phyloP scores from a whole-genome alignment of 2,329 filamentous ascomycete species.

The Sclerotinia sclerotiorum region DNA sequence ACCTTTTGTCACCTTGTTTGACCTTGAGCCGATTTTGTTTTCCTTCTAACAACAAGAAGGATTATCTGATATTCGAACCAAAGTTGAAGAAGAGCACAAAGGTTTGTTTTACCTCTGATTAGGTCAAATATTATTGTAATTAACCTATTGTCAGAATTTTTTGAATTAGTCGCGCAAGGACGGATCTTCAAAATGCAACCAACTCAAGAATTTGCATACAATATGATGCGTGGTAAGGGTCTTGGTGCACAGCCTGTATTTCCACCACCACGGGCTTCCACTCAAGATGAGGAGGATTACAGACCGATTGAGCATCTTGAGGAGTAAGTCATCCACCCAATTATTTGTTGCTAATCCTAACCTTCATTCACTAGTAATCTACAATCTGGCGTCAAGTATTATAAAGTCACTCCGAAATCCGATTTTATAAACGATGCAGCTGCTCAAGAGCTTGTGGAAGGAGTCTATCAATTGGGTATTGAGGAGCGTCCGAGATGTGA shows the following conservation, averaged over 20 bases:
- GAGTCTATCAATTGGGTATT: background rate
- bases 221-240: constrained; percentile 21
- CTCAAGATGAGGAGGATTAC: background rate
- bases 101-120: background rate
- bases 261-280: background rate
- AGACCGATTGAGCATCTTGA: background rate
- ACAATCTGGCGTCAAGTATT: constrained; percentile 19
- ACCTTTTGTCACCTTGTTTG: background rate
- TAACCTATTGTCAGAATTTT: constrained; percentile 13
- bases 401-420: background rate
- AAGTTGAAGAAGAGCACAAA: constrained; percentile 18
- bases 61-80: constrained; percentile 12
- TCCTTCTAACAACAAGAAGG: background rate
- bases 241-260: constrained; percentile 14
- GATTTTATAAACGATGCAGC: background rate
- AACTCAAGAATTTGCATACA: constrained; percentile 18
- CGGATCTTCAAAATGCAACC: constrained; percentile 8
- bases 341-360: background rate
- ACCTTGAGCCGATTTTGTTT: background rate
- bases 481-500: background rate
- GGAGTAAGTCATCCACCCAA: background rate
- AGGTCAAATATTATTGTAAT: background rate
- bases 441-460: background rate
- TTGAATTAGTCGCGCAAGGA: constrained; percentile 5
- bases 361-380: background rate